Evolutionary conservation across 2,329 filamentous ascomycete species (phyloP).

Genomic region (Colletotrichum filicis): DNA sequence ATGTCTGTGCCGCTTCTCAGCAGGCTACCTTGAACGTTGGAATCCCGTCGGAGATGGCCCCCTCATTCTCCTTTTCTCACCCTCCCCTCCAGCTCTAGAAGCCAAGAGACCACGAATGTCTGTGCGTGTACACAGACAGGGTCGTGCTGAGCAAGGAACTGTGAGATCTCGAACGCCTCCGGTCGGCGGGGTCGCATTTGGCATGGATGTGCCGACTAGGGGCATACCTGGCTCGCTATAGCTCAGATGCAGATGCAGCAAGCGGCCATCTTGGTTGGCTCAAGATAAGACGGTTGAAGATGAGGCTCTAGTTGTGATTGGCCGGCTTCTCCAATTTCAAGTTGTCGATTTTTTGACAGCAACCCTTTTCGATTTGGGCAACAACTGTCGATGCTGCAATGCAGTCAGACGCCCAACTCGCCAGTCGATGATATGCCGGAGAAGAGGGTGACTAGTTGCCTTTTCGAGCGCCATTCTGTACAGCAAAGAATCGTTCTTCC

Average conservation of each 20-base stretch:
- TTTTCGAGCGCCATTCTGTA: slow-evolving; percentile 2
- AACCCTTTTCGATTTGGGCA: slow-evolving; percentile 12
- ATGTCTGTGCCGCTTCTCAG: slow-evolving; percentile 1
- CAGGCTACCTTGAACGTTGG: slow-evolving; percentile 15
- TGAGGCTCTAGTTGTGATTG: slow-evolving; percentile 48
- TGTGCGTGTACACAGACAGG: slow-evolving; percentile 24
- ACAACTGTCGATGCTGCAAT: slow-evolving; percentile 16
- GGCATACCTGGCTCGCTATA: slow-evolving; percentile 21
- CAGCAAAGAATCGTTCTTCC: slow-evolving; percentile 4
- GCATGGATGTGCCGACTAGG: slow-evolving; percentile 26
- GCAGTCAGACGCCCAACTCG: slow-evolving; percentile 14
- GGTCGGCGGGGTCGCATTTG: slow-evolving; percentile 27
- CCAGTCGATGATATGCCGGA: slow-evolving; percentile 16
- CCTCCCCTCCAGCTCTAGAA: slow-evolving; percentile 16
- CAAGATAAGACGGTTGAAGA: slow-evolving; percentile 52
- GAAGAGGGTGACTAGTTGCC: not conserved
- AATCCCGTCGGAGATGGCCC: slow-evolving; percentile 6
- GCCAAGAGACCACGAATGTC: slow-evolving; percentile 29
- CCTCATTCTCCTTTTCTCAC: not conserved
- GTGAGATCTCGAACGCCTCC: slow-evolving; percentile 33
- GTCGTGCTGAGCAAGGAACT: slow-evolving; percentile 20
- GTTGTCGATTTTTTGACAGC: slow-evolving; percentile 46
- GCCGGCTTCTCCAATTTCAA: slow-evolving; percentile 49
- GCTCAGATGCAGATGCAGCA: slow-evolving; percentile 25
- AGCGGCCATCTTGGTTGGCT: slow-evolving; percentile 47